Conservation (phyloP, 371 early-diverging fungal species). For the Syncephalastrum racemosum region DNA sequence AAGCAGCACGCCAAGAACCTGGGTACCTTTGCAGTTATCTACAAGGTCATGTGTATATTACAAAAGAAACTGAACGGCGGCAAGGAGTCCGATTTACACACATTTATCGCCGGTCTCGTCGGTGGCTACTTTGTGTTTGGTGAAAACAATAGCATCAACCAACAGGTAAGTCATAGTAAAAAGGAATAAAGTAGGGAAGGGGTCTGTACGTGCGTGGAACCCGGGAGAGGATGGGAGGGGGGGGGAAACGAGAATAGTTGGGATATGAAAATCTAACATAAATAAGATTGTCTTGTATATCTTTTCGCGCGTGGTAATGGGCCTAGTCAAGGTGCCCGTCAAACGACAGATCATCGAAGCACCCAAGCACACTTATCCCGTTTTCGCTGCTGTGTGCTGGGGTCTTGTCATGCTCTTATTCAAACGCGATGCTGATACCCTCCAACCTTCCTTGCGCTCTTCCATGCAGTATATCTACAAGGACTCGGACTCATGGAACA, state of each 20-base stretch:
- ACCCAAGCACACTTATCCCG: conserved; percentile 80
- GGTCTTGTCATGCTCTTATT: conserved; percentile 95
- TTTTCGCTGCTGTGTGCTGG: conserved; percentile 96
- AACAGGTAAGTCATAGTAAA: conserved; percentile 71
- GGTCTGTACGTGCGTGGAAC: not conserved
- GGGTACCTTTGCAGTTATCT: conserved; percentile 90
- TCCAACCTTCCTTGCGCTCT: conserved; percentile 89
- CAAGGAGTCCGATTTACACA: conserved; percentile 75
- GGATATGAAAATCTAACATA: not conserved
- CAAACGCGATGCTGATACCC: conserved; percentile 82
- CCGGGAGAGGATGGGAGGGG: not conserved
- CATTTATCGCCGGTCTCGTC: conserved; percentile 91
- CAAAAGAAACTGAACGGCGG: conserved; percentile 64
- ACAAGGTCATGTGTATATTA: conserved; percentile 86
- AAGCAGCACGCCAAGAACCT: conserved; percentile 88
- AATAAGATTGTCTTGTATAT: conserved; percentile 90
- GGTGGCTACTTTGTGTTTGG: conserved; percentile 97
- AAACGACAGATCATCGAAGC: conserved; percentile 69
- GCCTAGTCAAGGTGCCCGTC: conserved; percentile 80
- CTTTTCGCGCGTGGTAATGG: conserved; percentile 89
- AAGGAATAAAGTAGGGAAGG: not conserved
- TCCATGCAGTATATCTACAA: conserved; percentile 94
- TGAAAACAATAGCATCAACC: conserved; percentile 91
- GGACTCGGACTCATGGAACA: conserved; percentile 82
- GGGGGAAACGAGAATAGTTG: not conserved